phyloP scores from a whole-genome alignment of 441 rosid genomes.

The Oxalis stricta region DNA sequence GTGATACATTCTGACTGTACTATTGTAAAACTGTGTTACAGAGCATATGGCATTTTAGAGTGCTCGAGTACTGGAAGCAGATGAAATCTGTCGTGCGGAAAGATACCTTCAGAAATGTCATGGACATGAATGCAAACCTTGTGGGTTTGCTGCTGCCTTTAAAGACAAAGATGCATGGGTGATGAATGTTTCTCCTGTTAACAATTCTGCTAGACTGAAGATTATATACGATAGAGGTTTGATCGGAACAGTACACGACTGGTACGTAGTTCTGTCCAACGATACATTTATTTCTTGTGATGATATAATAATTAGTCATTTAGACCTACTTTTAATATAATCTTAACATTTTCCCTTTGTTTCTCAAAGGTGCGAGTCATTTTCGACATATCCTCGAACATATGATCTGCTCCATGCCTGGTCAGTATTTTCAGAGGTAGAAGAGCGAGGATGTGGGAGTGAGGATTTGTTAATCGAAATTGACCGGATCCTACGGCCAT shows the following conservation, averaged over 20 bases:
- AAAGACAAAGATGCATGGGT: slow-evolving; percentile 78
- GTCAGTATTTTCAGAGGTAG: slow-evolving; percentile 56
- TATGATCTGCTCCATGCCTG: slow-evolving; percentile 95
- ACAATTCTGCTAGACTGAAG: slow-evolving; percentile 51
- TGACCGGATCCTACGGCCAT: slow-evolving; percentile 83
- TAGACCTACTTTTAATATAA: not conserved
- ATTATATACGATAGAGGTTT: slow-evolving; percentile 81
- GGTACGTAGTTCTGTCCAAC: slow-evolving; percentile 28
- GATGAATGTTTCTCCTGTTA: slow-evolving; percentile 78
- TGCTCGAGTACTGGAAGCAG: slow-evolving; percentile 74
- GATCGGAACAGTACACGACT: slow-evolving; percentile 87
- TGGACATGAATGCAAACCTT: slow-evolving; percentile 90
- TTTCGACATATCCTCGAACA: slow-evolving; percentile 88
- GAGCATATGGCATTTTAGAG: slow-evolving; percentile 76
- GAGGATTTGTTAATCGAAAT: slow-evolving; percentile 86
- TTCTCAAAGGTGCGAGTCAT: slow-evolving; percentile 76
- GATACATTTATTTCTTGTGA: not conserved
- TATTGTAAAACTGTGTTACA: slow-evolving; percentile 20
- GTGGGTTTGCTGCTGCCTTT: slow-evolving; percentile 83
- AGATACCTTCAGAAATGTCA: slow-evolving; percentile 70
- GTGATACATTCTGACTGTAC: not conserved
- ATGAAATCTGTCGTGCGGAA: slow-evolving; percentile 58
- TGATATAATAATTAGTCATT: no score
- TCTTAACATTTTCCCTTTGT: not conserved
- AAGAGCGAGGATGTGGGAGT: slow-evolving; percentile 43